phyloP scores from a whole-genome alignment of 1,284 basidiomycete genomes.

The Austroboletus olivaceoglutinosus region DNA sequence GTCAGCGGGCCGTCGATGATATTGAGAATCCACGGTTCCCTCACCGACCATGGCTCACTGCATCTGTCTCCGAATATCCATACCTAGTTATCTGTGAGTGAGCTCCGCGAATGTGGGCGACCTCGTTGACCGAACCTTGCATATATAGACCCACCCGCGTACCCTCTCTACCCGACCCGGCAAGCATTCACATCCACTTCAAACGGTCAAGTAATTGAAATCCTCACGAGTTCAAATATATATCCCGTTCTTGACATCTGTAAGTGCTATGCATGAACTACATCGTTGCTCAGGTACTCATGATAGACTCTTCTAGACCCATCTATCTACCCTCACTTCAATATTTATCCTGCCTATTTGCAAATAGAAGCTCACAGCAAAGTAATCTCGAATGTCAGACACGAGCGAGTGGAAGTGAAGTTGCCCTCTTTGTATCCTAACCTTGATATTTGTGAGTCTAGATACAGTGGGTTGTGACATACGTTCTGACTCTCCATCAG shows the following conservation, averaged over 20 bases:
- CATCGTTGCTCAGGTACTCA: not conserved
- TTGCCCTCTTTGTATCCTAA: constrained; percentile 14
- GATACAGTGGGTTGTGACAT: not conserved
- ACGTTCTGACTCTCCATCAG: constrained; percentile 11
- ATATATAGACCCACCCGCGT: constrained; percentile 38
- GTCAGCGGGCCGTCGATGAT: constrained; percentile 42
- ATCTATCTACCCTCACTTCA: constrained; percentile 28
- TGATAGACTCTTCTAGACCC: constrained; percentile 20
- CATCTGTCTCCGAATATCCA: constrained; percentile 29
- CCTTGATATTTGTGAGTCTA: constrained; percentile 24
- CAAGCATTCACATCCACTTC: not conserved
- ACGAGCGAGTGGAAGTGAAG: constrained; percentile 7
- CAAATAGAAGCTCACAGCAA: constrained; percentile 4
- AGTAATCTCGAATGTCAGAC: not conserved
- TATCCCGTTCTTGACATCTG: constrained; percentile 25
- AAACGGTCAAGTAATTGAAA: not conserved
- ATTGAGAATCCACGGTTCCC: constrained; percentile 7
- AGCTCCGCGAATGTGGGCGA: not conserved
- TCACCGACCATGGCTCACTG: constrained; percentile 9
- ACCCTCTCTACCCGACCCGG: constrained; percentile 45
- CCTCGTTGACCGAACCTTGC: constrained; percentile 8
- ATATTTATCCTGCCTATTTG: constrained; percentile 27
- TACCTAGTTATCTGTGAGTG: constrained; percentile 37
- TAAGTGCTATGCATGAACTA: constrained; percentile 7
- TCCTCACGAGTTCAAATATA: not conserved